Evolutionary conservation across 2,329 filamentous ascomycete species (phyloP).

Genomic region (Leptographium wingfieldii): DNA sequence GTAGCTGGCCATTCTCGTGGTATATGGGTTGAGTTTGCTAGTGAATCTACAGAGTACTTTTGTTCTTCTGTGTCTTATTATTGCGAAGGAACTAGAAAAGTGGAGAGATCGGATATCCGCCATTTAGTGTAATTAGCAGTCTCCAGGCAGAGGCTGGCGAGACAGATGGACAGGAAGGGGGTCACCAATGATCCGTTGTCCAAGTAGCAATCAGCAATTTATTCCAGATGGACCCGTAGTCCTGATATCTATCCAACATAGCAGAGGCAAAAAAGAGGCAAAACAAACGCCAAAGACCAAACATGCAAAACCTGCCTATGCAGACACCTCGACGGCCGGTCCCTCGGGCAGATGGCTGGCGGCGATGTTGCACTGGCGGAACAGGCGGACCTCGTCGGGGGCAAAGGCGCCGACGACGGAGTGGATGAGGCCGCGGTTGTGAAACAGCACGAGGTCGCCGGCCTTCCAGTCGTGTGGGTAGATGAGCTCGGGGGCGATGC

Average conservation of each 20-base stretch:
- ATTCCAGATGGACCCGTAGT: too few species aligned
- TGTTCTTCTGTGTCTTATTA: too few species aligned
- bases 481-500: conserved; percentile 54
- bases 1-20: not conserved
- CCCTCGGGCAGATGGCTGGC: conserved; percentile 28
- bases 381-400: conserved; percentile 60
- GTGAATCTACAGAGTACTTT: too few species aligned
- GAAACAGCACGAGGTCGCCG: conserved; percentile 65
- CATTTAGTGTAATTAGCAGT: not conserved
- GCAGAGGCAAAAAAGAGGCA: too few species aligned
- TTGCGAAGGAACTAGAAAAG: not conserved
- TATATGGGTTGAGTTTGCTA: too few species aligned
- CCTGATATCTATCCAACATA: too few species aligned
- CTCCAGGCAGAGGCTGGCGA: not conserved
- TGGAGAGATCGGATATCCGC: not conserved
- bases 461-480: conserved; percentile 68
- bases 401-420: conserved; percentile 64
- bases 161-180: not conserved
- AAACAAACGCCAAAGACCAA: too few species aligned
- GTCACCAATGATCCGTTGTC: too few species aligned
- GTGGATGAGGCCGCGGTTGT: conserved; percentile 65
- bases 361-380: conserved; percentile 72
- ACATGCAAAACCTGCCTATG: not conserved
- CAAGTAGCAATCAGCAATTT: too few species aligned
- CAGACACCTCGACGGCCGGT: not conserved